Evolutionary conservation across 176 grass and related monocot genomes (phyloP).

Genomic region (Oryza meyeriana): DNA sequence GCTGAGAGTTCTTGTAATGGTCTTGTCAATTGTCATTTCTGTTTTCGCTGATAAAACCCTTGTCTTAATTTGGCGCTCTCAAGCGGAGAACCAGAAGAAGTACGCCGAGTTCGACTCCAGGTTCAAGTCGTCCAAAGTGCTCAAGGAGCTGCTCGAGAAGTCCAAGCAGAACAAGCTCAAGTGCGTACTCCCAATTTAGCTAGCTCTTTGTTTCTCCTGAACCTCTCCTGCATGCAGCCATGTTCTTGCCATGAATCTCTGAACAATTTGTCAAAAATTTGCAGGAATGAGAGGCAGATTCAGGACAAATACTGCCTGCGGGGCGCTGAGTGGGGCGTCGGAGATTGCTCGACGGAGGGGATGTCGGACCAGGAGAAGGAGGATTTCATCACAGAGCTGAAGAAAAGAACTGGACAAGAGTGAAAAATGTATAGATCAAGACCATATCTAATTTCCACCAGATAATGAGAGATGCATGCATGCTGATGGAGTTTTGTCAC

Average conservation of each 20-base stretch:
- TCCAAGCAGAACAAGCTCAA: slow-evolving; percentile 83
- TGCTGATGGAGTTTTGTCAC: background rate
- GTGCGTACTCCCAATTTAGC: slow-evolving; percentile 10
- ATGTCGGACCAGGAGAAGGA: slow-evolving; percentile 93
- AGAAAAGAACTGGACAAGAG: slow-evolving; percentile 54
- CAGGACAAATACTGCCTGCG: slow-evolving; percentile 98
- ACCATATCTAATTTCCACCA: background rate
- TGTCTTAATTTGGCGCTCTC: background rate
- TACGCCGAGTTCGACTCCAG: slow-evolving; percentile 75
- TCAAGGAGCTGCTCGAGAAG: slow-evolving; percentile 83
- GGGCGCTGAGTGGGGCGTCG: slow-evolving; percentile 91
- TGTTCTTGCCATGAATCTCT: background rate
- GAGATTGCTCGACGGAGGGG: slow-evolving; percentile 86
- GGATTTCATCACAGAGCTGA: slow-evolving; percentile 73
- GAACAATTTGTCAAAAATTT: background rate
- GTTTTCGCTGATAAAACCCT: background rate
- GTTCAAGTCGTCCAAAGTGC: slow-evolving; percentile 79
- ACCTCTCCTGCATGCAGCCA: background rate
- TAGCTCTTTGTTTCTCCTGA: background rate
- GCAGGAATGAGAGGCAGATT: slow-evolving; percentile 67
- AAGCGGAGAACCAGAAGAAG: slow-evolving; percentile 90
- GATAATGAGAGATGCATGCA: background rate
- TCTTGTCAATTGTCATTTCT: background rate
- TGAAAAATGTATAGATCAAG: slow-evolving; percentile 2
- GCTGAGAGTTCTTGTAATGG: background rate